These are phyloP conservation scores for Primulina eburnea DNA, from an alignment of 257 asterid species.

Conservation along the genomic window DNA sequence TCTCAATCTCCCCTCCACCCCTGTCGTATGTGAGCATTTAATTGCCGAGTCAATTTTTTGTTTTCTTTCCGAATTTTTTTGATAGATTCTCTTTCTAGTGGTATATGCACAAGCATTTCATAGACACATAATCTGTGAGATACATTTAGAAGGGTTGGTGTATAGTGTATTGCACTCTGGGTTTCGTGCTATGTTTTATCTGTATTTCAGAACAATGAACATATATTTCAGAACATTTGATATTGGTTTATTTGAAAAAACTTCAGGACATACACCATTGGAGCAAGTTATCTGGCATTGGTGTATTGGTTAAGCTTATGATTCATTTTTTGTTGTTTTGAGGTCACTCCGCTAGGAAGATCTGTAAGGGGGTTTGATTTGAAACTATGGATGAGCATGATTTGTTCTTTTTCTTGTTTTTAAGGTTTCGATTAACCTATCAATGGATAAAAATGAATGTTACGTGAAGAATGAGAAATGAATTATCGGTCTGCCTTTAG, in stretches of 20 bases:
- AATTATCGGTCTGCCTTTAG: background rate
- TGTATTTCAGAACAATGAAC: too few species aligned
- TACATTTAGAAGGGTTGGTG: background rate
- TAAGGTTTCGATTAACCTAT: background rate
- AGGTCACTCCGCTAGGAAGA: background rate
- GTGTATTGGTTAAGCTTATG: background rate
- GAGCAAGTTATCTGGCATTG: background rate
- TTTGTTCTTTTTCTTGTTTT: background rate
- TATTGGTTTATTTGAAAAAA: background rate
- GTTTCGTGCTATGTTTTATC: background rate
- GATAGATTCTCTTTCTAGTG: background rate
- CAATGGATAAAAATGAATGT: background rate
- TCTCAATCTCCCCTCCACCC: background rate
- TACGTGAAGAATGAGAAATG: background rate
- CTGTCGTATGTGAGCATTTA: background rate
- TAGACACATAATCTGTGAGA: background rate
- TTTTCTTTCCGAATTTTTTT: too few species aligned
- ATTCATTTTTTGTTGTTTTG: background rate
- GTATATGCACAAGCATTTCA: background rate
- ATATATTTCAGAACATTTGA: background rate
- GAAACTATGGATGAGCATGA: background rate
- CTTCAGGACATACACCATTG: background rate
- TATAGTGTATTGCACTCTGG: background rate
- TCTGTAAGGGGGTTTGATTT: background rate
- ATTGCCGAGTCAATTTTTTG: background rate